These are phyloP conservation scores for Rhododendron ferrugineum DNA, from an alignment of 148 eudicot species.

Conservation along the genomic window DNA sequence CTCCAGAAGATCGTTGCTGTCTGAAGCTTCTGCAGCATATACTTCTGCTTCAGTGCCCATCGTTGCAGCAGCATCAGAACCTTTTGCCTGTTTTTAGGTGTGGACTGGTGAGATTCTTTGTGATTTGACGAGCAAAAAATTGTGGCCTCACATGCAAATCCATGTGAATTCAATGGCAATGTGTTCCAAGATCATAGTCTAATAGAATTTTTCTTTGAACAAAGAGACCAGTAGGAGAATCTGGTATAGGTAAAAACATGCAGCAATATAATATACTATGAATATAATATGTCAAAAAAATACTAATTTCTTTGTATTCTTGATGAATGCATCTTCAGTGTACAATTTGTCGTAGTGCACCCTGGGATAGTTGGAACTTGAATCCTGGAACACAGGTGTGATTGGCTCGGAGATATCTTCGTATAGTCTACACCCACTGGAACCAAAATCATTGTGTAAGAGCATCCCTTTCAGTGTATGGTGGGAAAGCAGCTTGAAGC, in stretches of 20 bases:
- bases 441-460: background rate
- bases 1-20: conserved; percentile 78
- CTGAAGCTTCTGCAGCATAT: conserved; percentile 96
- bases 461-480: background rate
- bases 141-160: background rate
- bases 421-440: background rate
- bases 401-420: background rate
- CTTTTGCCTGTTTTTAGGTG: conserved; percentile 57
- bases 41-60: conserved; percentile 87
- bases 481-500: background rate
- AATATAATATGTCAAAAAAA: background rate
- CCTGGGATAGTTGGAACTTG: background rate
- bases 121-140: background rate
- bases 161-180: background rate
- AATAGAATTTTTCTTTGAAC: background rate
- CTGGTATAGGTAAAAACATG: background rate
- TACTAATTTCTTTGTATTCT: background rate
- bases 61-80: conserved; percentile 90
- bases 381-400: background rate
- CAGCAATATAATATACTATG: background rate
- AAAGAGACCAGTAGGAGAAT: background rate
- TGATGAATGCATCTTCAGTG: background rate
- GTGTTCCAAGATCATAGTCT: background rate
- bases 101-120: background rate
- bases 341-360: background rate